Evolutionary conservation across 148 eudicot species (phyloP), one percentile per base, ranked within the genome.

Genomic region (Selenicereus undatus): DNA sequence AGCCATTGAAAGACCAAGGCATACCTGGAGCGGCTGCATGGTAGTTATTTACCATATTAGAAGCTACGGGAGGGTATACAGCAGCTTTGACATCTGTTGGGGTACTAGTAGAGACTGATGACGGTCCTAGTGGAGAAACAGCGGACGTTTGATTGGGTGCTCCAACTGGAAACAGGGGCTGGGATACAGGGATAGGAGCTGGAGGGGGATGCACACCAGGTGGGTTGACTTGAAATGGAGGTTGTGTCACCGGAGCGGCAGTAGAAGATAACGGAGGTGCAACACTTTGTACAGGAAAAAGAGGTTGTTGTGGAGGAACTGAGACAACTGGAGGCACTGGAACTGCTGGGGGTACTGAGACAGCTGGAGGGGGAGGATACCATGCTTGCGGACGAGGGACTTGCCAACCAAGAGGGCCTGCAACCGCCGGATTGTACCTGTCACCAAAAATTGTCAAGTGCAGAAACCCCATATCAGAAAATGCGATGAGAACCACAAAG

Each of bases 101-200:
- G 60, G 83, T 75, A 82, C 81, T 86, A 68, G 85, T 66, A 64
- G 89, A 84, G 79, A 84, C 74, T 74, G 92, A 87, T 78, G 88
- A 75, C 24, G 79, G 84, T 71, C 84, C 82, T 43, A 97, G 84
- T 26, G 90, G 83, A 72, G 92, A 79, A 82, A 84, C 85, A 16
- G 89, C 81, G 21, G 88, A 78, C 74, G 80, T 84, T 86, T 88
- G 97, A 80, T 83, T 81, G 76, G 94, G 86, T 74, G 92, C 83
- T 76, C 88, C 94, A 86, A 97, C 95, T n/a, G 99, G 99, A 83
- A 97, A 97, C 68, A 96, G 84, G n/a, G 99, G 99, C 76, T 96
- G 99, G 70, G 98, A 89, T 48, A 91, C 94, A 79, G 95, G 86
- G 76, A 81, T 84, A 81, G 92, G 82, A 78, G 95, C 83, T n/a